Percentiles rank a stretch among this genome's conserved stretches.
Conservation (phyloP, 108 stramenopile species). For the Halocafeteria seosinensis region DNA sequence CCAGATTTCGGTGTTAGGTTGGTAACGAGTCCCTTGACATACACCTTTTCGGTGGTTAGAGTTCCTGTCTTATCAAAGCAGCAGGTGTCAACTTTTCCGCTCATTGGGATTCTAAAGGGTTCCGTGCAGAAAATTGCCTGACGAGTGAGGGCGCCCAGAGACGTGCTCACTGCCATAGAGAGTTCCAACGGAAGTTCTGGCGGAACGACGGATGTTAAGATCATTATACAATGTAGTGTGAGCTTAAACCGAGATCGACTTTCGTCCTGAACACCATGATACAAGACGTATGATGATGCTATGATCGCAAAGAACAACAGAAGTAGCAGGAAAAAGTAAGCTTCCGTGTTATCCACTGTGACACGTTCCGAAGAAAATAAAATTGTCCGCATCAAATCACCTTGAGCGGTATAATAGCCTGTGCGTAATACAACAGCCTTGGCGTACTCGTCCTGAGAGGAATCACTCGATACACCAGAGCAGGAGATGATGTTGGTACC, state of each 20-base stretch:
- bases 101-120: conserved; percentile 78
- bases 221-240: conserved; percentile 78
- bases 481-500: conserved; percentile 3
- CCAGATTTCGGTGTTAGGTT: too few relatives aligned
- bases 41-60: conserved; percentile 74
- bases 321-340: conserved; percentile 60
- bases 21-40: conserved; percentile 58
- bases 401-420: conserved; percentile 83
- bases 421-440: conserved; percentile 65
- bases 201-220: conserved; percentile 78
- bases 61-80: conserved; percentile 97
- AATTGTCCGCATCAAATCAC: conserved; percentile 73
- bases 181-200: conserved; percentile 94
- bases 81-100: conserved; percentile 69
- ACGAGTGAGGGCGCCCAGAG: conserved; percentile 52
- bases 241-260: conserved; percentile 59
- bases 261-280: conserved; percentile 55
- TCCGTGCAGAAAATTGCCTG: conserved; percentile 77
- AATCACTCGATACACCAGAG: neutral
- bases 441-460: conserved; percentile 10
- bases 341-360: conserved; percentile 57
- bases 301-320: conserved; percentile 64
- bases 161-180: conserved; percentile 73
- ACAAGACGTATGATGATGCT: conserved; percentile 57
- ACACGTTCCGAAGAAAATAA: conserved; percentile 50